Evolutionary conservation across 352 stramenopile genomes (phyloP), one percentile per base, ranked within the genome.

Genomic region (Globisporangium abappressorium): DNA sequence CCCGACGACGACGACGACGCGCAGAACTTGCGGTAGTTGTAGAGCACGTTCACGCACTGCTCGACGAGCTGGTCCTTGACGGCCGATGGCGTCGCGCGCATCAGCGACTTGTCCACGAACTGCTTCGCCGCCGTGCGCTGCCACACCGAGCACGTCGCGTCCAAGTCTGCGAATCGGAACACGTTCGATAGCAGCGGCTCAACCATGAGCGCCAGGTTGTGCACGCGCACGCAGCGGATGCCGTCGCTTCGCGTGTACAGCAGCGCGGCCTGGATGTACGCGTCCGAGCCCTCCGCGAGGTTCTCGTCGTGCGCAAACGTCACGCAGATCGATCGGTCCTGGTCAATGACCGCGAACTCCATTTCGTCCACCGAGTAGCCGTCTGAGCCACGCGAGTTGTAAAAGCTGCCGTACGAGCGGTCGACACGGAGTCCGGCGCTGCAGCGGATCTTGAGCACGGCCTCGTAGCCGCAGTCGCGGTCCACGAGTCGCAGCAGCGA

Each of bases 1-100:
- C 90, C 91, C 0, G 86, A 91, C 20, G 89, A 93, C n/a, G 87
- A 95, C 51, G 91, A 92, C n/a, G 89, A 85, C 24, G 92, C 91
- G 69, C 92, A 97, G 65, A 95, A 83, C 71, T 96, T 95, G 75
- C 92, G 90, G 79, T 98, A 98, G 71, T 94, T 91, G 70, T 85
- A 95, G 38, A 98, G 70, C 71, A 97, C 90, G 49, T 78, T 92
- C 58, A 95, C 87, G 65, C 86, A 95, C 69, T 95, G 80, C 65
- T 95, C 87, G 11, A 98, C 80, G 43, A 93, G 70, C 57, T 87
- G 78, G 64, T 95, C 82, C 68, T 92, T 93, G 20, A 95, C 81
- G 0, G 81, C 82, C 61, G 84, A 79, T 6, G 83, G 83, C 46
- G 76, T 94, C n/a, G 82, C 78, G 60, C 84, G 81, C 87, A 95